Conservation (phyloP, 2,329 filamentous ascomycete species). For the Metarhizium anisopliae region DNA sequence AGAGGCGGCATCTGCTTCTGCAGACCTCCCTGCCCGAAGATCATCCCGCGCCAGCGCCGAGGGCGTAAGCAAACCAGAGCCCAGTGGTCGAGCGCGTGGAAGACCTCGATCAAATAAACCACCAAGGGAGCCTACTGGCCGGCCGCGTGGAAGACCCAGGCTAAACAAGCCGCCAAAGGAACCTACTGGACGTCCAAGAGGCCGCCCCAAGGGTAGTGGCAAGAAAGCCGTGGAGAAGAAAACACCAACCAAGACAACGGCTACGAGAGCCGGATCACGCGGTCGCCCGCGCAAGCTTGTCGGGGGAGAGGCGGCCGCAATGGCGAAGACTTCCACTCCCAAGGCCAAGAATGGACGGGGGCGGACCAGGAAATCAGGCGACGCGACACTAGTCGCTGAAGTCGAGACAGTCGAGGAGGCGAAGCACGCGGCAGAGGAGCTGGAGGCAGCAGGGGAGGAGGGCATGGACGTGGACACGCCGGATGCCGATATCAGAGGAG, state of each 20-base stretch:
- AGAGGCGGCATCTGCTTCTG: constrained; percentile 10
- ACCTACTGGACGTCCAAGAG: constrained; percentile 36
- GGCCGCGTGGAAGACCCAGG: constrained; percentile 37
- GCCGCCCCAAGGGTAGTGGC: constrained; percentile 34
- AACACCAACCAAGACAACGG: constrained; percentile 7
- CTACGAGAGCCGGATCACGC: constrained; percentile 13
- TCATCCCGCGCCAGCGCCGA: constrained; percentile 28
- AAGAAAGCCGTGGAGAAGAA: constrained; percentile 16
- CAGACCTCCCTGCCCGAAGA: constrained; percentile 5
- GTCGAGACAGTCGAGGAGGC: not conserved
- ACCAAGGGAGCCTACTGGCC: constrained; percentile 27
- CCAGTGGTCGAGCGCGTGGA: constrained; percentile 33
- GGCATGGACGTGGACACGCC: not conserved
- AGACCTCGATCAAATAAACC: constrained; percentile 29
- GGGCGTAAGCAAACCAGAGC: constrained; percentile 27
- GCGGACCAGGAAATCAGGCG: constrained; percentile 3
- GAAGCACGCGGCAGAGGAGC: not conserved
- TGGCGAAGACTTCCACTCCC: constrained; percentile 1
- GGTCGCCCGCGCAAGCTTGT: constrained; percentile 21
- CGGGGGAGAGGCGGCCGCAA: constrained; percentile 2
- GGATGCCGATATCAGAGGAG: constrained; percentile 16
- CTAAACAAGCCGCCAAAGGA: constrained; percentile 22
- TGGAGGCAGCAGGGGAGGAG: not conserved
- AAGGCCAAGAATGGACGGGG: constrained; percentile 4
- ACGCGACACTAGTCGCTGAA: not conserved